Base-by-base conservation (phyloP, 2,329 filamentous ascomycete genomes). In the Fusarium sulawesiense region DNA sequence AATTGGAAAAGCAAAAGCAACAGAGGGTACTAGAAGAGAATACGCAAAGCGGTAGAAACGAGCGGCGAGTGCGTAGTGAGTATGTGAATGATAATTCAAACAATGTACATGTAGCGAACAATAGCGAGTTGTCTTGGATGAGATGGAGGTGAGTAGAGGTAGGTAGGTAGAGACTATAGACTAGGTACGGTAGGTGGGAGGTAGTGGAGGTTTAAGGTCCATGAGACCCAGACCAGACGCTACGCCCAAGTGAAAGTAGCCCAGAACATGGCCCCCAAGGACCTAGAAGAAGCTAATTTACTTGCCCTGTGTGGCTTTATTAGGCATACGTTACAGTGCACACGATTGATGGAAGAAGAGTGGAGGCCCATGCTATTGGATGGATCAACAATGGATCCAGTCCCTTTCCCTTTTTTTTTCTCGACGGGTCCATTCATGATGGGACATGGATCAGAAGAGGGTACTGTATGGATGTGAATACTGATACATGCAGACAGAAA, bases 271-370 rank as follows among this genome's bases (percentile, higher is more conserved):
- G 70, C 62, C 71, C 59, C 69, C 68, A 63, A 72, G 64, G 59
- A 59, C 58, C 64, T 64, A 70, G 65, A 66, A 64, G 68, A 58
- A 66, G 70, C 64, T 73, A 73, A 74, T 71, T 75, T 72, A 69
- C 61, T 48, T 72, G 66, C 53, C 60, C 68, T 62, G 64, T 48
- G 64, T 54, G 60, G 68, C 66, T 64, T 71, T 56, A 45, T 61
- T 71, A 62, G 53, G 45, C 50, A 53, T 71, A 56, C 58, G 46
- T 37, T 70, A 58, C 61, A 71, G 70, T 58, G 58, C 68, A 71
- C 59, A 69, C 71, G 65, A 66, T 63, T 57, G 65, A 70, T 70
- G 70, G 61, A 62, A 68, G 62, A 57, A 70, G 69, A 71, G 70
- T 73, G 71, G 70, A 64, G 64, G 62, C 56, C 42, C 60, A 57